Evolutionary conservation across 495 filamentous ascomycete species (phyloP), one percentile per base, ranked within the genome.

Genomic region (Aspergillus haitiensis): DNA sequence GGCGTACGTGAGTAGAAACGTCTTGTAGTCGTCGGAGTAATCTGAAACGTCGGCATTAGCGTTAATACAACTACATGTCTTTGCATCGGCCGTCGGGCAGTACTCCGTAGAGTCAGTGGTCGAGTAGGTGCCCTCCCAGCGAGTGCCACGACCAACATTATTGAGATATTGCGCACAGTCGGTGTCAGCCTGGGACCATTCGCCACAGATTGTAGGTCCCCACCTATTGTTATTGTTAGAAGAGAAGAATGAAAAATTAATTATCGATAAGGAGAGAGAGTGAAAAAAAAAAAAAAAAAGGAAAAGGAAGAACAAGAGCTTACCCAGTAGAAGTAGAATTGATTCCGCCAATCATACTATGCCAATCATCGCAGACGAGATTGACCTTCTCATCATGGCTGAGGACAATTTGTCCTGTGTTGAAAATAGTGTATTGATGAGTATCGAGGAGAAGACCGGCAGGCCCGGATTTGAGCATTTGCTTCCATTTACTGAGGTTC

Each of bases 141-240:
- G 86, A 52, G 86, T 90, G 55, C 95, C 95, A 61, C 84, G 80
- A 63, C 88, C 88, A 52, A 97, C 91, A 71, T 97, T 92, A 72
- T 96, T 98, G 59, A 99, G 82, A 67, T 92, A 86, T 63, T 81
- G 62, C 3, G 91, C 85, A 76, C 95, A 99, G 75, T 99, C 95
- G 11, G 95, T 98, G 70, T 99, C 95, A 45, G 95, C 93, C 80
- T 98, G 94, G 4, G 88, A 91, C 91, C 92, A 99, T 81, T 99
- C 95, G 65, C 93, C 95, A 70, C 93, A 91, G 54, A 98, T 86
- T n/a, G 93, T 97, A 6, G 94, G 94, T 0, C 95, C 95, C 80
- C 92, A 99, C 40, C 83, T 84, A 52, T 36, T 27, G 32, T 34
- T 44, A 32, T 32, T 36, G 36, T 63, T 61, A 59, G 52, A 52